A percentile compares a stretch with the other conserved stretches of the same genome.
Conservation (phyloP, 169 alveolate genomes). For the Plasmodium coatneyi region DNA sequence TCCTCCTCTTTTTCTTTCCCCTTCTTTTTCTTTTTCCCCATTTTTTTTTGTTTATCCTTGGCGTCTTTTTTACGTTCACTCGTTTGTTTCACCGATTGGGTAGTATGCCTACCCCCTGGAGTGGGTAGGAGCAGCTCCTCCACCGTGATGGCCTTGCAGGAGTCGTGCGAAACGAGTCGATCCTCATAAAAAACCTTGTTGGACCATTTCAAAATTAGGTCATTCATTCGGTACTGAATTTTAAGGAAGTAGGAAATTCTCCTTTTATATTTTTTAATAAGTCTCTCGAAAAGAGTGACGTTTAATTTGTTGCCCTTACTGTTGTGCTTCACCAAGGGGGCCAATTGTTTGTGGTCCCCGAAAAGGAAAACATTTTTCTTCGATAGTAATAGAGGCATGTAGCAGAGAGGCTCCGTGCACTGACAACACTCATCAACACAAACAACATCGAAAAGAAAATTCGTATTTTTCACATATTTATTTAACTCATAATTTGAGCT, state of each 20-base stretch:
- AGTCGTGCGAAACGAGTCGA: conserved; percentile 34
- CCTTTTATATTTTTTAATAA: conserved; percentile 31
- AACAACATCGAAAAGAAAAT: conserved; percentile 61
- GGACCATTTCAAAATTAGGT: conserved; percentile 49
- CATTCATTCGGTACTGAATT: conserved; percentile 74
- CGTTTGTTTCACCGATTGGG: not conserved
- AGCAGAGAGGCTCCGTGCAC: conserved; percentile 72
- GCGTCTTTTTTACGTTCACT: not conserved
- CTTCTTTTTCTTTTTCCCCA: not conserved
- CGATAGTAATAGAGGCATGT: conserved; percentile 36
- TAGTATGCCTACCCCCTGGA: not conserved
- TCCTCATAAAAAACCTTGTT: conserved; percentile 50
- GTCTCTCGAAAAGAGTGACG: conserved; percentile 60
- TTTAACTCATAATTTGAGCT: conserved; percentile 66
- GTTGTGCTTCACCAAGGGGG: conserved; percentile 56
- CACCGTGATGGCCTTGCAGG: conserved; percentile 24
- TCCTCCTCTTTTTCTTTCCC: not conserved
- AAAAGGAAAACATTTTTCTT: conserved; percentile 60
- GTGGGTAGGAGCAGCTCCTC: not conserved
- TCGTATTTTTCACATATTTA: conserved; percentile 53
- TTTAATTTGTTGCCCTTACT: conserved; percentile 30
- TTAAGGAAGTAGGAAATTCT: conserved; percentile 36
- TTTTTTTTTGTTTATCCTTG: not conserved
- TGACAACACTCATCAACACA: conserved; percentile 77
- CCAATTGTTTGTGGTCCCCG: conserved; percentile 73